phyloP scores from a whole-genome alignment of 306 rosid genomes.

The Cyclanthera cordifolia region DNA sequence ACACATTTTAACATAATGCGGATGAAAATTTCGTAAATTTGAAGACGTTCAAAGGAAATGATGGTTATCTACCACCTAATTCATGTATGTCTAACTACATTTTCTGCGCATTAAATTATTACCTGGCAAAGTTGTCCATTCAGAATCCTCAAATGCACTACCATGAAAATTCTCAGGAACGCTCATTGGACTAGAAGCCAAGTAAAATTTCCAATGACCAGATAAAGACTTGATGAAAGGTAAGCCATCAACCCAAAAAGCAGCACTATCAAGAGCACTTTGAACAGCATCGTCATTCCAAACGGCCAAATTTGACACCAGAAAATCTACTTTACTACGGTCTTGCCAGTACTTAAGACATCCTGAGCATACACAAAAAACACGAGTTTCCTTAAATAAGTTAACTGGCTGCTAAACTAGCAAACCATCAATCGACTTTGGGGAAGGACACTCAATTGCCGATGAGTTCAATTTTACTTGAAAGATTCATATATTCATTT shows the following conservation, averaged over 20 bases:
- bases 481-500: neutral
- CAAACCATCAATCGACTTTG: neutral
- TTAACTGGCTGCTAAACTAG: neutral
- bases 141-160: constrained; percentile 44
- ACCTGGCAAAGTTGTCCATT: constrained; percentile 79
- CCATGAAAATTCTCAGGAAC: constrained; percentile 55
- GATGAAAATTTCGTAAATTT: neutral
- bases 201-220: constrained; percentile 76
- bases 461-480: neutral
- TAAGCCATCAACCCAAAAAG: constrained; percentile 67
- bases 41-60: neutral
- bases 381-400: constrained; percentile 10
- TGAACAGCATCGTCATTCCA: constrained; percentile 76
- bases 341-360: constrained; percentile 79
- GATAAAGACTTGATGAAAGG: constrained; percentile 78
- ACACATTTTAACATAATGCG: neutral
- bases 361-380: constrained; percentile 31
- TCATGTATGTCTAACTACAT: neutral
- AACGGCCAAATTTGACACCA: constrained; percentile 60
- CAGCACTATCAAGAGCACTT: constrained; percentile 67
- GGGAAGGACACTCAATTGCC: neutral
- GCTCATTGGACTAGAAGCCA: constrained; percentile 55
- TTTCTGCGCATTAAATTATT: constrained; percentile 9
- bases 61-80: neutral
- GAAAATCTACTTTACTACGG: constrained; percentile 59